Percentiles rank a stretch among this genome's conserved stretches.
Evolutionary conservation across 192 early-diverging fungal genomes (phyloP).

Genomic region (Coemansia sp.): DNA sequence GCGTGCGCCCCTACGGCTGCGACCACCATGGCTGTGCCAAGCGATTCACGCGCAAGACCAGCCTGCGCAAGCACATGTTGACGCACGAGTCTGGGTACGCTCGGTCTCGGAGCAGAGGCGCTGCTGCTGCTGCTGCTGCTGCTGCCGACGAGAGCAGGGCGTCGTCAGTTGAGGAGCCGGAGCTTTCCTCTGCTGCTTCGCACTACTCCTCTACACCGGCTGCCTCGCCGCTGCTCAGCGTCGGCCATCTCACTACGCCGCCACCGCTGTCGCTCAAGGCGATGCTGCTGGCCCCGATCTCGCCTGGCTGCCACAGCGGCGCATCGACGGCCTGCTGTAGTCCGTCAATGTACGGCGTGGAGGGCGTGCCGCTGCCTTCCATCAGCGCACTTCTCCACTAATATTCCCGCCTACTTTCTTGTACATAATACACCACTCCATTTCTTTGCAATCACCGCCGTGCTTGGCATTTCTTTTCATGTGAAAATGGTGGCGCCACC

Average conservation of each 20-base stretch:
- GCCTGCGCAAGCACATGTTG: constrained; percentile 18
- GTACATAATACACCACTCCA: neutral
- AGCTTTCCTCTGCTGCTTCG: neutral
- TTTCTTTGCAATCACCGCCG: neutral
- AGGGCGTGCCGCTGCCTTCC: neutral
- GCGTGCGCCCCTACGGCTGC: constrained; percentile 72
- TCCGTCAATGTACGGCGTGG: neutral
- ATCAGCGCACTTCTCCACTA: neutral
- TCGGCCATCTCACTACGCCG: neutral
- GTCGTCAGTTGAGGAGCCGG: neutral
- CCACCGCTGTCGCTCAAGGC: neutral
- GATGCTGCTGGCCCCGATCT: neutral
- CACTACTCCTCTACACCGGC: neutral
- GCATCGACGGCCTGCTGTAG: neutral
- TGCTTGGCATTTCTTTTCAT: neutral
- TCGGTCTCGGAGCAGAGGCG: no score
- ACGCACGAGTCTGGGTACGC: neutral
- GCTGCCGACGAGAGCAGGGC: no score
- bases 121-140: no score
- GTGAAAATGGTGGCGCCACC: neutral
- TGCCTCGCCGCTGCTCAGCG: neutral
- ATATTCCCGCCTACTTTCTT: no score
- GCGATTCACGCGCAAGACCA: constrained; percentile 18
- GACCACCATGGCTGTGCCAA: constrained; percentile 23
- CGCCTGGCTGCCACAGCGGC: neutral